Conservation (phyloP, 2,329 filamentous ascomycete genomes). For the Leptographium wingfieldii region DNA sequence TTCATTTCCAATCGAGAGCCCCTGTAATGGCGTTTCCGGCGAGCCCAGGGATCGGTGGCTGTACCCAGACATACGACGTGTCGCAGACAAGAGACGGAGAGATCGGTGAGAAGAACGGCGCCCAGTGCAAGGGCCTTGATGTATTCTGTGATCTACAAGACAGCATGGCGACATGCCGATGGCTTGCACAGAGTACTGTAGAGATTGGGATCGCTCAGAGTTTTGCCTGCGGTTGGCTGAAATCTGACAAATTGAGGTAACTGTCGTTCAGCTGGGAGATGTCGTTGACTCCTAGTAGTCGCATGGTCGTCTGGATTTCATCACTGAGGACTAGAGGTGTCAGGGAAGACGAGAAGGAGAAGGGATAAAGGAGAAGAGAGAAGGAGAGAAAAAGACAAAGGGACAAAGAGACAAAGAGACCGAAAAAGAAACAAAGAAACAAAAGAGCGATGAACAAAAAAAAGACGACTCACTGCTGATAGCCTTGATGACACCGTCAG, state of each 20-base stretch:
- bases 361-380: too few relatives aligned
- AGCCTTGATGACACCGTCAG: conserved; percentile 26
- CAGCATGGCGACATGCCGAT: too few relatives aligned
- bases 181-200: neutral
- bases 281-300: conserved; percentile 5
- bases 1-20: too few relatives aligned
- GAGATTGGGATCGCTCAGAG: neutral
- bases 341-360: neutral
- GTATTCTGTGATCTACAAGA: neutral
- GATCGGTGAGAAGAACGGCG: too few relatives aligned
- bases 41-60: too few relatives aligned
- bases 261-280: conserved; percentile 2
- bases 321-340: conserved; percentile 5
- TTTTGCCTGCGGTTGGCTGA: neutral
- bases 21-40: too few relatives aligned
- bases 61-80: neutral
- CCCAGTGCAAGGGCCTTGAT: neutral
- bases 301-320: conserved; percentile 9
- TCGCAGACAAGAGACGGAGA: neutral
- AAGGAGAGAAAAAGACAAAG: neutral
- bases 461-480: conserved; percentile 10
- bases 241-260: conserved; percentile 1
- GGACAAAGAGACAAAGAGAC: neutral
- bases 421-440: neutral
- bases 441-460: neutral